phyloP scores from a whole-genome alignment of 2,329 filamentous ascomycete species.

The Colletotrichum endophyticum region DNA sequence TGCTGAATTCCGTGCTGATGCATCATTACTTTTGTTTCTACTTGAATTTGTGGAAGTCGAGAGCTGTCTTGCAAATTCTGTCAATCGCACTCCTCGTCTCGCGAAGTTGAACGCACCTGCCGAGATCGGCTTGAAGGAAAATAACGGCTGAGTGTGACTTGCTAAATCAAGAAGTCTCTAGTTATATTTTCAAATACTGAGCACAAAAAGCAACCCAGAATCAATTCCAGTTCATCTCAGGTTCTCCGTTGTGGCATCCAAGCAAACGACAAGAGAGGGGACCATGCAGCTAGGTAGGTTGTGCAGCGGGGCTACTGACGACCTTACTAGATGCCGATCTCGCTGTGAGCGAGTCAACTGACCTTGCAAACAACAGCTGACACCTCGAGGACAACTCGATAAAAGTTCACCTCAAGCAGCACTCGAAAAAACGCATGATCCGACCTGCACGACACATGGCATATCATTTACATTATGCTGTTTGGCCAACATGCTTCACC shows the following conservation, averaged over 20 bases:
- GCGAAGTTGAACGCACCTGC: neutral
- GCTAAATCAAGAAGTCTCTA: neutral
- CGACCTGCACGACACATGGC: neutral
- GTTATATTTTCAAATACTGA: fast-evolving
- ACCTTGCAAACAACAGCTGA: neutral
- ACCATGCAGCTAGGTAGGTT: neutral
- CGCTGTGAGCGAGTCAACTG: neutral
- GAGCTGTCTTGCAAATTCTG: neutral
- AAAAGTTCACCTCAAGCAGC: neutral
- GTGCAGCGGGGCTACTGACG: neutral
- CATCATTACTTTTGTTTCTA: neutral
- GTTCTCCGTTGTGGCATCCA: neutral
- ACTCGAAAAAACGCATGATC: neutral
- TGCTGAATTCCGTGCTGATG: neutral
- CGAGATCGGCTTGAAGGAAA: neutral
- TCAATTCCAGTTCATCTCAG: neutral
- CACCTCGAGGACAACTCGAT: neutral
- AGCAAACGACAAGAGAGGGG: neutral
- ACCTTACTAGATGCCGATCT: neutral
- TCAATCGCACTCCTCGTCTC: neutral
- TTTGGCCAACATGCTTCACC: neutral
- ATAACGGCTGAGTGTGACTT: neutral
- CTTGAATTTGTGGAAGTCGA: neutral
- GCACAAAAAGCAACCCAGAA: neutral
- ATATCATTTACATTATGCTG: fast-evolving